A percentile compares a stretch with the other conserved stretches of the same genome.
These are phyloP conservation scores for Brasenia schreberi DNA, from an alignment of 164 flowering plant genomes.

Conservation along the genomic window DNA sequence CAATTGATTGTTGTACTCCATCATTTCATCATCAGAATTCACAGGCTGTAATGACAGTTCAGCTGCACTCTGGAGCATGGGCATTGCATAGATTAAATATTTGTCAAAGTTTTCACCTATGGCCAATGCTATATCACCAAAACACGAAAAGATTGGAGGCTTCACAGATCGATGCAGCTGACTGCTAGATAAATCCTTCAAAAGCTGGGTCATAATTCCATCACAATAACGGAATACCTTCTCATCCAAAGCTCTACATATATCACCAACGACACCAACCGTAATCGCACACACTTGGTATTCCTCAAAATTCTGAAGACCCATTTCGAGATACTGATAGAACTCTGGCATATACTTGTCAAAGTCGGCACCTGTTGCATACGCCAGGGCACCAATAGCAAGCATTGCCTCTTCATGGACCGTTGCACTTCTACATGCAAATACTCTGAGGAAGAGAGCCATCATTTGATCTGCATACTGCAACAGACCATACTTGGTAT, in stretches of 20 bases:
- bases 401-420: constrained; percentile 65
- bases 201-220: constrained; percentile 52
- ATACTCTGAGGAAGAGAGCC: constrained; percentile 45
- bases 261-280: constrained; percentile 51
- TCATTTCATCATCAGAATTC: constrained; percentile 40
- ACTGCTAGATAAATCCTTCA: constrained; percentile 48
- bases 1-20: constrained; percentile 39
- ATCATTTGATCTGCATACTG: constrained; percentile 54
- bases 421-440: constrained; percentile 44
- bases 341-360: constrained; percentile 45
- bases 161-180: constrained; percentile 53
- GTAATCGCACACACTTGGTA: constrained; percentile 59
- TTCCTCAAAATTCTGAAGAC: constrained; percentile 58
- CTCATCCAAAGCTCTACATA: constrained; percentile 51
- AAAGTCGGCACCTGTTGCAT: constrained; percentile 37
- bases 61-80: constrained; percentile 65
- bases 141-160: constrained; percentile 54
- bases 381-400: constrained; percentile 57
- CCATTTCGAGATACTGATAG: constrained; percentile 46
- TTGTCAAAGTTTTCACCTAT: constrained; percentile 57
- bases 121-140: constrained; percentile 56
- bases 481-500: constrained; percentile 30
- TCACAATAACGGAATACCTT: constrained; percentile 46
- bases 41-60: constrained; percentile 34
- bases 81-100: constrained; percentile 57